phyloP scores from a whole-genome alignment of 2,329 filamentous ascomycete genomes.

The Aspergillus puulaauensis region DNA sequence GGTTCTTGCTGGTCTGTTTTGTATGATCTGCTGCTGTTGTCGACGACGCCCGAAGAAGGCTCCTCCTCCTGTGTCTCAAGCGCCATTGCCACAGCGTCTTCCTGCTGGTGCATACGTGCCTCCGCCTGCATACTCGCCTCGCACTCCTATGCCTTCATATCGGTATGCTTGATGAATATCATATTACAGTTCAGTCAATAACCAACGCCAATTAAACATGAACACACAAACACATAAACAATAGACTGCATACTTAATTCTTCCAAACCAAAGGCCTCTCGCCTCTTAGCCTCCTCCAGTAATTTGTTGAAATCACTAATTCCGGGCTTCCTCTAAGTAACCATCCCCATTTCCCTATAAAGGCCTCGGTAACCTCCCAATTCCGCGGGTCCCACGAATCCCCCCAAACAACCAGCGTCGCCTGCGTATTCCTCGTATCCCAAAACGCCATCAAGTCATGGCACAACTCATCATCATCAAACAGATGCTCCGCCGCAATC shows the following conservation, averaged over 20 bases:
- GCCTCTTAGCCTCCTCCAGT: constrained; percentile 25
- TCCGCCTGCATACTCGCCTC: neutral
- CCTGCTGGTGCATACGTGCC: neutral
- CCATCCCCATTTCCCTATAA: constrained; percentile 48
- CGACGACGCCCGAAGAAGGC: neutral
- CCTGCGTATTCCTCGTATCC: constrained; percentile 15
- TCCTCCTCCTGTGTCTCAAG: neutral
- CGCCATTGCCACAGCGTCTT: neutral
- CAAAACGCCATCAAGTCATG: constrained; percentile 39
- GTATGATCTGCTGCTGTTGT: constrained; percentile 13
- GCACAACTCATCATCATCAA: constrained; percentile 29
- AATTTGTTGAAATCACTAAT: constrained; percentile 26
- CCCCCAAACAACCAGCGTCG: constrained; percentile 49
- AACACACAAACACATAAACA: too few relatives aligned
- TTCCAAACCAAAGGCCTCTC: constrained; percentile 23
- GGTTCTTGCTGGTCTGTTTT: constrained; percentile 5
- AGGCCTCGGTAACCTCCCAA: constrained; percentile 51
- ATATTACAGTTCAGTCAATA: neutral
- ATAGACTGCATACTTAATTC: too few relatives aligned
- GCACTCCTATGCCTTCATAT: neutral
- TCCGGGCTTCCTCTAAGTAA: constrained; percentile 26
- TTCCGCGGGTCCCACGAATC: constrained; percentile 40
- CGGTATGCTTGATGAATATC: constrained; percentile 3
- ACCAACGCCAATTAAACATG: too few relatives aligned
- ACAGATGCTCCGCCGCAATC: constrained; percentile 25